These are phyloP conservation scores for Agrocybe pediades DNA, from an alignment of 768 basidiomycete genomes.

Conservation along the genomic window DNA sequence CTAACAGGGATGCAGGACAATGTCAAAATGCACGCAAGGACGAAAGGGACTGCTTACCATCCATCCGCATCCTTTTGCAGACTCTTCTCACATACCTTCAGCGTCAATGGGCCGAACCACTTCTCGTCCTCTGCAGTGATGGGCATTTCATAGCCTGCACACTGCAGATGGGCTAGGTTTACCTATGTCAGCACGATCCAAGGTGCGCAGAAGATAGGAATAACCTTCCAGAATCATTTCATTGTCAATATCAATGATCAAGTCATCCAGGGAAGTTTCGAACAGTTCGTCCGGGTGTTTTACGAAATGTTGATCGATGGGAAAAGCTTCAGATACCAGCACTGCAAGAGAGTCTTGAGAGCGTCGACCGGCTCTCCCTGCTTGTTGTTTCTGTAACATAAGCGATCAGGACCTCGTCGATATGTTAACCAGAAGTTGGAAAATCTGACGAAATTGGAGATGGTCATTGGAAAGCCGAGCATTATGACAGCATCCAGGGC, in stretches of 20 bases:
- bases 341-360: slow-evolving; percentile 78
- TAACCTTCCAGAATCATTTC: slow-evolving; percentile 69
- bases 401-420: background rate
- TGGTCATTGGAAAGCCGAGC: slow-evolving; percentile 78
- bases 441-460: slow-evolving; percentile 76
- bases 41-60: slow-evolving; percentile 53
- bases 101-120: slow-evolving; percentile 72
- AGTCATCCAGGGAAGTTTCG: slow-evolving; percentile 57
- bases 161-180: slow-evolving; percentile 74
- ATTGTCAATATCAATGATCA: slow-evolving; percentile 74
- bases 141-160: slow-evolving; percentile 87
- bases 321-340: slow-evolving; percentile 66
- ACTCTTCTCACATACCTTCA: slow-evolving; percentile 59
- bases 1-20: slow-evolving; percentile 34
- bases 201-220: background rate
- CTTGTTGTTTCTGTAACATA: slow-evolving; percentile 74
- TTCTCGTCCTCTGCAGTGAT: slow-evolving; percentile 59
- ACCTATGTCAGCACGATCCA: background rate
- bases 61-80: slow-evolving; percentile 75
- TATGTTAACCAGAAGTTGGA: background rate
- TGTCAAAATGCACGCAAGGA: background rate
- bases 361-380: slow-evolving; percentile 83
- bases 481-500: slow-evolving; percentile 88
- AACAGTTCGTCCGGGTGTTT: slow-evolving; percentile 72
- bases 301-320: slow-evolving; percentile 77